Base-by-base conservation (phyloP, 352 stramenopile species). In the Pythium myriotylum region DNA sequence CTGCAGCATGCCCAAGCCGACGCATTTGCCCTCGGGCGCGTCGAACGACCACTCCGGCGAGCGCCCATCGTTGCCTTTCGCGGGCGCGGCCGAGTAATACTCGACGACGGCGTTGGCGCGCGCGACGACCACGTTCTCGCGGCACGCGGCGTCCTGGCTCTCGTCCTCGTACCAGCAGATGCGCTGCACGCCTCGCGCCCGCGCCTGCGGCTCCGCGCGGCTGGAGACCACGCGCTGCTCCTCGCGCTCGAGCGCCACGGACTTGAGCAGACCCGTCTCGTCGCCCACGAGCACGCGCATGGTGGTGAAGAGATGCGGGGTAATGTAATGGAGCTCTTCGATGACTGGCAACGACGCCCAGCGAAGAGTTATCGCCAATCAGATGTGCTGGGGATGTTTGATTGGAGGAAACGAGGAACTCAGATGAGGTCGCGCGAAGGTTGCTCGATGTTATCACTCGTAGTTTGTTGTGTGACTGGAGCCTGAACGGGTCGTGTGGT, bases 231-330 rank as follows among this genome's bases (percentile, higher is more conserved):
- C 73, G 47, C 69, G 68, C 75, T 86, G 78, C 68, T 90, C 77
- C 49, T 75, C 79, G 59, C 74, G 86, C 72, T 95, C 82, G 3
- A 93, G 70, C 70, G 80, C 77, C 24, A 92, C 75, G 29, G 77
- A 89, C 81, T 95, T 95, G 67, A 93, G 65, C 59, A 95, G 58
- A 9, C 86, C 86, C 1, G 81, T 93, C 68, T 95, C 86, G 70
- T 95, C 86, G 50, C 77, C 86, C 37, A 91, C 74, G 17, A 95
- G 48, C 59, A 95, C 74, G 26, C 81, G 82, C 82, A 94, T 93
- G 8, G 17, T 76, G 47, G 20, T 49, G 58, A 66, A 66, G 29
- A 39, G 58, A 59, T 59, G 58, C 47, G 26, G 29, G 29, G n/a
- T n/a, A 45, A 32, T 22, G 27, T 19, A 24, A 43, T 19, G 22